Evolutionary conservation across 345 rosid species (phyloP), one percentile per base, ranked within the genome.

Genomic region (Eucalyptus marginata): DNA sequence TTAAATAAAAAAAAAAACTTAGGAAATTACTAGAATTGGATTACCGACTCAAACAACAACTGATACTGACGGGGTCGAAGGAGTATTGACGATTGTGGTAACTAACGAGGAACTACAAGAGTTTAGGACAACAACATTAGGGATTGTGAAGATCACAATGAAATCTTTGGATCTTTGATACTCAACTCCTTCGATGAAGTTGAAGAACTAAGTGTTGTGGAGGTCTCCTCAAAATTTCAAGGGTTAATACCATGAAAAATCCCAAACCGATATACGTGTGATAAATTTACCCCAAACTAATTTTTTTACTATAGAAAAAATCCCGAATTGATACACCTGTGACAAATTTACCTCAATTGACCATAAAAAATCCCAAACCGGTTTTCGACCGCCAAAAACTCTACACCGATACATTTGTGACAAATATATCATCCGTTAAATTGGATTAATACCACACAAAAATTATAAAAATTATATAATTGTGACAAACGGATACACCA

Each of bases 251-350:
- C 2, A 18, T 20, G 0, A 52, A 52, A 52, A 8, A 52, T 1
- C 5, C 0, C 1, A 52, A 52, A 52, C 5, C 1, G 1, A 8
- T 52, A 20, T 52, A 52, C 2, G 5, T 52, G 10, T 20, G 10
- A 1, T 5, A 52, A 52, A 52, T 20, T 52, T 52, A 52, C 5
- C 58, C 1, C 0, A 52, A 52, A 52, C 2, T 52, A 52, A 52
- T 52, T 52, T 18, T 52, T 52, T 52, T 0, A 18, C 56, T 4
- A 52, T 52, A 52, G 7, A 52, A 52, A 52, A 52, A 52, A 17
- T 7, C 4, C 0, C 10, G 0, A 52, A 52, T 2, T 52, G 0
- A 2, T 52, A 52, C 9, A 52, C 1, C 1, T 18, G 1, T 52
- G 10, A 52, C 1, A 52, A 18, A 52, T 52, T 52, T 52, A 52